Conservation (phyloP, 306 rosid genomes). For the Corylus americana region DNA sequence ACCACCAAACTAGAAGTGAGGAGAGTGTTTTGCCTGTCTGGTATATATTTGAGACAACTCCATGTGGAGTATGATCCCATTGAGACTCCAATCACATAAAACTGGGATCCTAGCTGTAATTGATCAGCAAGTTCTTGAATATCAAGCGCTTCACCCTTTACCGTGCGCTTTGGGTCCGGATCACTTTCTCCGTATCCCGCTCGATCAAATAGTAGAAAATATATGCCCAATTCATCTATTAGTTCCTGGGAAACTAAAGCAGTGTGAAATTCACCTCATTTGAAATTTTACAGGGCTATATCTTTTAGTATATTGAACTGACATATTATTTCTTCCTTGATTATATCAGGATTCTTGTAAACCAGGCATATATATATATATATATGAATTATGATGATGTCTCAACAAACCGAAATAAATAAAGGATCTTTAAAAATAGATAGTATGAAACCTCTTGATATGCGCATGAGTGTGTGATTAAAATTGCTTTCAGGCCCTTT, state of each 20-base stretch:
- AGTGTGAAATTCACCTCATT: slow-evolving; percentile 34
- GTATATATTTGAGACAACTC: slow-evolving; percentile 87
- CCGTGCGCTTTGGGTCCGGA: slow-evolving; percentile 71
- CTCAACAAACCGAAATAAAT: neutral
- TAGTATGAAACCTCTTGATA: neutral
- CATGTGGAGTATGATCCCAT: slow-evolving; percentile 88
- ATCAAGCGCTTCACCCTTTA: slow-evolving; percentile 80
- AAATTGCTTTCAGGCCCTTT: neutral
- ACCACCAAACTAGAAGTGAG: neutral
- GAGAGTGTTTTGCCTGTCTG: slow-evolving; percentile 63
- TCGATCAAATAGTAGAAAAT: slow-evolving; percentile 73
- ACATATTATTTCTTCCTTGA: slow-evolving; percentile 3
- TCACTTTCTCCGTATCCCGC: slow-evolving; percentile 97
- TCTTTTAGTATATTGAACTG: slow-evolving; percentile 6
- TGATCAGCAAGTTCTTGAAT: slow-evolving; percentile 86
- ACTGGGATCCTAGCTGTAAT: slow-evolving; percentile 65
- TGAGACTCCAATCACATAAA: slow-evolving; percentile 84
- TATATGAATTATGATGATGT: neutral
- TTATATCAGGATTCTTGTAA: slow-evolving; percentile 16
- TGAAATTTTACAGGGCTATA: neutral
- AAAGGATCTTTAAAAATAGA: slow-evolving; percentile 3
- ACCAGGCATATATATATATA: neutral
- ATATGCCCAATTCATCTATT: slow-evolving; percentile 70
- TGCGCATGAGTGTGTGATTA: slow-evolving; percentile 13
- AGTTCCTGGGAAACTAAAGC: slow-evolving; percentile 64